A percentile compares a stretch with the other conserved stretches of the same genome.
Conservation (phyloP, 2,329 filamentous ascomycete species). For the Arthrocladium fulminans region DNA sequence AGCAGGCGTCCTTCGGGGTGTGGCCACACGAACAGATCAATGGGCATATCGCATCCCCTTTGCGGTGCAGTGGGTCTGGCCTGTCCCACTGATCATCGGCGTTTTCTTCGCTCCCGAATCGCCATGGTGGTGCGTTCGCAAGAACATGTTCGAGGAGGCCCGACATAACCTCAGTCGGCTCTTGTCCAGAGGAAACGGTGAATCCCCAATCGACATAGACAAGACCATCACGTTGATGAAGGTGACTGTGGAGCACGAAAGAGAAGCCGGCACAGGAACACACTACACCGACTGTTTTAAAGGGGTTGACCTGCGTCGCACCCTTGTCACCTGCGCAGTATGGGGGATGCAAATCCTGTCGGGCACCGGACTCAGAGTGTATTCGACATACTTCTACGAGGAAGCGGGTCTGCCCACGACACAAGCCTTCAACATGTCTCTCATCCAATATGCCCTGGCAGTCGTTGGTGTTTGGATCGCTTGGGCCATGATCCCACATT, state of each 20-base stretch:
- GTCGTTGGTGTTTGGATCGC: conserved; percentile 34
- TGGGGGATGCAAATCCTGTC: conserved; percentile 34
- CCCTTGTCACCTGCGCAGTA: conserved; percentile 36
- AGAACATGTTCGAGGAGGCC: conserved; percentile 29
- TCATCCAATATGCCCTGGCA: conserved; percentile 34
- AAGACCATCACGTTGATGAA: conserved; percentile 30
- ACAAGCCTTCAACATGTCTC: conserved; percentile 34
- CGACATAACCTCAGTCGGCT: conserved; percentile 26
- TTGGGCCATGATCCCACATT: conserved; percentile 34
- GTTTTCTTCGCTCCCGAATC: conserved; percentile 28
- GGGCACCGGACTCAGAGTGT: conserved; percentile 32
- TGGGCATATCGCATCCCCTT: conserved; percentile 25
- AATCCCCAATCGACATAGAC: conserved; percentile 26
- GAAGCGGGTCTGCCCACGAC: conserved; percentile 31
- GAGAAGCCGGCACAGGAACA: conserved; percentile 16
- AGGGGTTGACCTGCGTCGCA: conserved; percentile 34
- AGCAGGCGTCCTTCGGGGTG: conserved; percentile 17
- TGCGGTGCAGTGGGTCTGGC: conserved; percentile 23
- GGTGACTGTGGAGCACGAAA: conserved; percentile 29
- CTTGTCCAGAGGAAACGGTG: conserved; percentile 19
- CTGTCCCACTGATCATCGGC: conserved; percentile 22
- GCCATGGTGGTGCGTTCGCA: conserved; percentile 29
- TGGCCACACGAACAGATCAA: conserved; percentile 13
- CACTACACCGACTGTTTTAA: conserved; percentile 34
- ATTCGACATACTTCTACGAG: conserved; percentile 33